Base-by-base conservation (phyloP, 306 rosid genomes). In the Gleditsia sinensis region DNA sequence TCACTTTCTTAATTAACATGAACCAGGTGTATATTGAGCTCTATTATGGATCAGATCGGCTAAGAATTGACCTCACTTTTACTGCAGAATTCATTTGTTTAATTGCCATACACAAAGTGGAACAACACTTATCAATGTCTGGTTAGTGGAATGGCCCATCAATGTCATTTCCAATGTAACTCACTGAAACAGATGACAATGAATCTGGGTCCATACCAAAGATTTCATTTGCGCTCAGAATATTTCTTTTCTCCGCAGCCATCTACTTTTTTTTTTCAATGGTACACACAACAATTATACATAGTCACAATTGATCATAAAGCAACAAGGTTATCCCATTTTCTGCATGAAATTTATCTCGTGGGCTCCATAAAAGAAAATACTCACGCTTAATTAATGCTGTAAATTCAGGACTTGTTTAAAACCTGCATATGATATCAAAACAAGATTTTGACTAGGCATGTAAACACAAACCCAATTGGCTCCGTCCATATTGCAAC, bases 301-400 rank as follows among this genome's bases (percentile, higher is more conserved):
- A 37, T 40, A 27, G 11, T 11, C 14, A 24, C 46, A 24, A 34
- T 7, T 75, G 33, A 32, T 3, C 68, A 36, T 12, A 49, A 37
- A 69, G 50, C 61, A 68, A 77, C 56, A 37, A 13, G 28, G 49
- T 13, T 20, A 34, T 30, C 76, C 51, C n/a, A 55, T 45, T 56
- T 56, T 34, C 34, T 39, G 12, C 43, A 23, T 36, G 72, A 45
- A 62, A 61, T 53, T 40, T 14, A 19, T 63, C 42, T 14, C 12
- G 81, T 75, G 81, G 84, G 77, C 66, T 81, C 81, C 78, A 48
- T 30, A 21, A 13, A 63, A 34, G 81, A 71, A 71, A 75, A 70
- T 27, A 19, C 37, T 25, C 37, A 9, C 19, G 8, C 62, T 32
- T 53, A 54, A 20, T 51, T 28, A 19, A 43, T 28, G 6, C 21